These are phyloP conservation scores for Leishmania gerbilli DNA, from an alignment of 208 protist genomes.

Conservation along the genomic window DNA sequence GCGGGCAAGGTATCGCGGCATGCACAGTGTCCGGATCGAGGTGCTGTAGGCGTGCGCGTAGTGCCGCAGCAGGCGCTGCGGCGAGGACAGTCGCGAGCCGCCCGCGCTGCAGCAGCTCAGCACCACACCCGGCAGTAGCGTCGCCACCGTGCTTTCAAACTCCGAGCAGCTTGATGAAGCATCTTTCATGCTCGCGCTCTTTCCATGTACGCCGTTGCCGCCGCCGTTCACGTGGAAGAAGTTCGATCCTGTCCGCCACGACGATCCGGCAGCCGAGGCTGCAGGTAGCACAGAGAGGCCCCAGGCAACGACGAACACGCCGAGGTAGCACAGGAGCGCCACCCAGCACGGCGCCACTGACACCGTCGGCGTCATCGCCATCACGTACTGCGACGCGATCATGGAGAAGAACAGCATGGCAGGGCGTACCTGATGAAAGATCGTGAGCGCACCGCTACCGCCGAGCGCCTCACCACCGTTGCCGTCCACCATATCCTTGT, in stretches of 20 bases:
- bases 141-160: background rate
- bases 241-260: too few species aligned
- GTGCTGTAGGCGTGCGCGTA: slow-evolving; percentile 2
- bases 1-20: slow-evolving; percentile 27
- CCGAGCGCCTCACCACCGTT: background rate
- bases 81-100: background rate
- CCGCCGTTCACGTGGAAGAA: background rate
- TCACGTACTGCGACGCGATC: slow-evolving; percentile 6
- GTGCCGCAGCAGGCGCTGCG: background rate
- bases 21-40: slow-evolving; percentile 9
- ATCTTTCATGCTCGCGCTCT: background rate
- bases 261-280: background rate
- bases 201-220: background rate
- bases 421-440: slow-evolving; percentile 16
- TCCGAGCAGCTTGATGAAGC: background rate
- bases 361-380: slow-evolving; percentile 2
- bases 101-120: background rate
- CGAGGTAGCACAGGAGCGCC: slow-evolving; percentile 6
- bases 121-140: background rate
- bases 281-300: background rate
- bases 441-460: slow-evolving; percentile 5
- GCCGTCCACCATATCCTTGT: background rate
- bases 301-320: slow-evolving; percentile 3
- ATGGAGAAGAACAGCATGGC: slow-evolving; percentile 11
- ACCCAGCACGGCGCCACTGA: slow-evolving; percentile 16